Conservation (phyloP, 371 early-diverging fungal species). For the Saksenaea vasiformis region DNA sequence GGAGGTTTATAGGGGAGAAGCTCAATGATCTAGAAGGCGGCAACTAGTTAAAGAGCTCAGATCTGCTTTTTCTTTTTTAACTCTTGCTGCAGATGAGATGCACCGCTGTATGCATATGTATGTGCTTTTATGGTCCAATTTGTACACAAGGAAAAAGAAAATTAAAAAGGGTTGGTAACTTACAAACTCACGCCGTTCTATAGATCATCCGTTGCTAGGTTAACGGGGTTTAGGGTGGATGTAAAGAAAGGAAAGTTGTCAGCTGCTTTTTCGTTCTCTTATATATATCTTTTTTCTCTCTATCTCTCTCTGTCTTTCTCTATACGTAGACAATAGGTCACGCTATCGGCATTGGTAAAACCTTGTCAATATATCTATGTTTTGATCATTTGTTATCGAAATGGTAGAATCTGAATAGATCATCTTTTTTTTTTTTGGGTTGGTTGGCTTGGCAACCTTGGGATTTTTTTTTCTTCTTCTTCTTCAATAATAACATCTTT, state of each 20-base stretch:
- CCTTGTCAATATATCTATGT: not conserved
- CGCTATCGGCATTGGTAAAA: not conserved
- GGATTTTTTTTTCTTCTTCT: no score
- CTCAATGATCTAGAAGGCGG: constrained; percentile 1
- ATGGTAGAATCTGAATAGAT: not conserved
- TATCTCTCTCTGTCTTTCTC: no score
- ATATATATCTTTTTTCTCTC: no score
- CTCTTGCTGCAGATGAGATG: constrained; percentile 1
- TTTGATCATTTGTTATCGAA: not conserved
- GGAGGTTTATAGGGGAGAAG: not conserved
- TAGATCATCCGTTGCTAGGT: not conserved
- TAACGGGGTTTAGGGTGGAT: not conserved
- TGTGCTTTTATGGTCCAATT: constrained; percentile 5
- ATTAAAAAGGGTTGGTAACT: not conserved
- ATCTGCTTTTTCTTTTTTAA: constrained; percentile 1
- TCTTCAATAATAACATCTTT: no score
- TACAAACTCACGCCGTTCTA: not conserved
- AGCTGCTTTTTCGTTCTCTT: not conserved
- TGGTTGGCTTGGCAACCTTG: no score
- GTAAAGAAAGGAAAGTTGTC: constrained; percentile 1
- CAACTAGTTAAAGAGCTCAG: constrained; percentile 2
- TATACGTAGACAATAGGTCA: not conserved
- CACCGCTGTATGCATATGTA: constrained; percentile 2
- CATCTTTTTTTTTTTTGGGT: no score
- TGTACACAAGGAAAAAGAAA: constrained; percentile 5